Base-by-base conservation (phyloP, 2,329 filamentous ascomycete genomes). In the Paraphoma chrysanthemicola region DNA sequence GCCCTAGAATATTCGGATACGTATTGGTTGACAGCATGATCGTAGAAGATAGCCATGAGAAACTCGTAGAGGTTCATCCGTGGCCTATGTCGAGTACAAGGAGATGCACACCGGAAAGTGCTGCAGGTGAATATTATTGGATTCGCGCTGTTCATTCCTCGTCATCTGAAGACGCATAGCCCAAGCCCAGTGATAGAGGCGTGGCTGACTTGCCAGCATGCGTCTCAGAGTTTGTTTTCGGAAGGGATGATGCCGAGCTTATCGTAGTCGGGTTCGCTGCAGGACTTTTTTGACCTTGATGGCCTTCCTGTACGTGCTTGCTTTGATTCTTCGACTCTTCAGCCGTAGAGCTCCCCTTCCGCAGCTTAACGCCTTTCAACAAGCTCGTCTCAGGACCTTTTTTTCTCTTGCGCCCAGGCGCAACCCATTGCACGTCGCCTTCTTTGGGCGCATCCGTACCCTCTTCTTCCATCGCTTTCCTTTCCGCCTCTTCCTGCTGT, bases 401-500 rank as follows among this genome's bases (percentile, higher is more conserved):
- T 61, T 85, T 83, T 62, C 83, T 78, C 71, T 86, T 87, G 51
- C 80, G 79, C 17, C 78, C 78, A 11, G 78, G 77, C 14, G 79
- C 76, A 4, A 73, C 72, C 85, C 85, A 87, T 49, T 81, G 76
- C 47, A 79, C 79, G 48, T 73, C 76, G 46, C 81, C 79, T 49
- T 76, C 76, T 47, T 78, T 73, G 3, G 66, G 70, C 2, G 49
- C 54, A 23, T 73, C 73, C 5, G 72, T 68, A n/a, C 68, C 71
- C 18, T 76, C 72, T 44, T 79, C 79, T 9, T 79, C 71, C 1
- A 79, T 66, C 5, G 60, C 74, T 31, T 77, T 80, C 62, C 82
- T 82, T 70, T 88, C 86, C 0, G 82, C 84, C 59, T 86, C 82
- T 60, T 88, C 85, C 57, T 85, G 85, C 64, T 85, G 83, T 58